These are phyloP conservation scores for Russula emetica DNA, from an alignment of 768 basidiomycete genomes.

Conservation along the genomic window DNA sequence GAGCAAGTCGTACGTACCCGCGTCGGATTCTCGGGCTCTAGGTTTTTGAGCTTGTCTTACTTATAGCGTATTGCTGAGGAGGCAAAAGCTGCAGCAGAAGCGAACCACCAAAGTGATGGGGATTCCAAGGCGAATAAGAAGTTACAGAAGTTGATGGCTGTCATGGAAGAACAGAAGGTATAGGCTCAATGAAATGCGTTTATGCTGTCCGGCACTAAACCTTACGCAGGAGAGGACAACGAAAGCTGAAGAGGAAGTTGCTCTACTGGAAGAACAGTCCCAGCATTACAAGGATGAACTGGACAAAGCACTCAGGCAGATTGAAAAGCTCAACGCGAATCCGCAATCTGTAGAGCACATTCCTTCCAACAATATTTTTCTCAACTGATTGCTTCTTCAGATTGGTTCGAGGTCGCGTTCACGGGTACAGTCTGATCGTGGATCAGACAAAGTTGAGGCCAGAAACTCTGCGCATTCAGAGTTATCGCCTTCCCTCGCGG, in stretches of 20 bases:
- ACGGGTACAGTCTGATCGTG: neutral
- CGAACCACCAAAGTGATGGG: constrained; percentile 26
- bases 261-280: constrained; percentile 20
- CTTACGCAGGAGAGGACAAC: constrained; percentile 30
- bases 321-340: constrained; percentile 6
- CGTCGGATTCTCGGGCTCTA: neutral
- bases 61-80: constrained; percentile 12
- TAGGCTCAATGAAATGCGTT: neutral
- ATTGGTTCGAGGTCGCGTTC: neutral
- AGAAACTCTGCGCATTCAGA: neutral
- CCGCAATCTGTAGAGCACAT: constrained; percentile 6
- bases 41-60: neutral
- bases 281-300: constrained; percentile 21
- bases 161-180: constrained; percentile 30
- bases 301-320: constrained; percentile 30
- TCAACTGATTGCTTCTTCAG: neutral
- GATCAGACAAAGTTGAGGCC: constrained; percentile 1
- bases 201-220: neutral
- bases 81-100: constrained; percentile 9
- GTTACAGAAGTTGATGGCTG: constrained; percentile 32
- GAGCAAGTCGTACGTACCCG: constrained; percentile 9
- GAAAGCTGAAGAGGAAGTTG: constrained; percentile 24
- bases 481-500: neutral
- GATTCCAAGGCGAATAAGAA: constrained; percentile 36
- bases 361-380: neutral